Evolutionary conservation across 805 yeast genomes (phyloP), one percentile per base, ranked within the genome.

Genomic region (Teunomyces lycoperdinae): DNA sequence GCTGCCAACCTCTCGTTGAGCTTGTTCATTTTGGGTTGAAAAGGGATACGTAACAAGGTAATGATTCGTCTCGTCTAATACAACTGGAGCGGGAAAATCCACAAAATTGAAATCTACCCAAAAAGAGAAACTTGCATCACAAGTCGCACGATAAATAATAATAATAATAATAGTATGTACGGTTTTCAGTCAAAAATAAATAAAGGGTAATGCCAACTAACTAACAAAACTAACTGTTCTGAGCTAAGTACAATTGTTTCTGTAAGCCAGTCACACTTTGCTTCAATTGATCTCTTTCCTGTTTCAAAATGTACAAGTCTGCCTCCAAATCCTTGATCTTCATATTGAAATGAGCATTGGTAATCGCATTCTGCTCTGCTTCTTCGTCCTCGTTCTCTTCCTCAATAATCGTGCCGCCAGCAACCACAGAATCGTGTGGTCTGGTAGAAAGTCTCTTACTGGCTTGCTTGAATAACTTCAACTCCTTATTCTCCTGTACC

Each of bases 271-370:
- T 61, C 11, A 83, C 79, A 49, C 76, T 83, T 17, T 81, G 85
- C 59, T 81, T 84, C 63, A 87, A 71, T 56, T 84, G 86, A 60
- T 89, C 94, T 54, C 95, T 78, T 66, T 89, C 97, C 66, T 89
- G 92, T 58, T 83, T 83, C 54, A 85, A 77, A 47, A 89, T 86
- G 58, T 79, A 85, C 54, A 89, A 71, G 62, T 89, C 96, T 3
- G 96, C 96, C 58, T 88, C 87, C 56, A 89, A 69, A 57, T 89
- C 96, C 57, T 87, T 83, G 39, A 89, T 77, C 66, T 84, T 87
- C 71, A 89, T 76, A 52, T 83, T 86, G 58, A 78, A 87, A 53
- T 85, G 89, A 41, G 87, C 78, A 44, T 58, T 68, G 26, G 57
- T 63, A 34, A 73, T 63, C 27, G 56, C 62, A 31, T 41, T 47